Evolutionary conservation across 176 grass and related monocot genomes (phyloP), one percentile per base, ranked within the genome.

Genomic region (Pontederia paniculata): DNA sequence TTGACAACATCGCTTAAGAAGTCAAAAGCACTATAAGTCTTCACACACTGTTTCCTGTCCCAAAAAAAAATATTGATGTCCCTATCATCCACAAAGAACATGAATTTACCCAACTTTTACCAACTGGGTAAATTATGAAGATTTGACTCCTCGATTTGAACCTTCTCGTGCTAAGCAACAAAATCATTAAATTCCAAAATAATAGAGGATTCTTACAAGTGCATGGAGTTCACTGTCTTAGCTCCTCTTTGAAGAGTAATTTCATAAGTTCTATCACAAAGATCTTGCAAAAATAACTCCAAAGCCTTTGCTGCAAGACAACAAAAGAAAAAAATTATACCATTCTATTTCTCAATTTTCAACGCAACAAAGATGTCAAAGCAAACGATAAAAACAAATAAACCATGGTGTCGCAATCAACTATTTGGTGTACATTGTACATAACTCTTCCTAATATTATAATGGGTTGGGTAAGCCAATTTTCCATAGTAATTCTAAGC

Each of bases 211-310:
- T 58, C 94, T 93, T 73, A 98, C 94, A 98, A 65, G 63, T 98
- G 94, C 52, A 81, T 84, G 56, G 94, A 88, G 82, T 89, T 93
- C 73, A 98, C 50, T 70, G 94, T 98, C 75, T 98, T 98, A 67
- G 85, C 86, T 44, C 94, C 87, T 61, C 94, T 98, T 79, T 98
- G 80, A 70, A 98, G 94, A 67, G 94, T 98, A 77, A 98, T 88
- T 81, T 80, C 67, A n/a, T 97, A 97, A 43, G 91, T 90, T 46
- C 70, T 80, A n/a, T 98, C 87, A 70, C 89, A 88, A 65, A 98
- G 77, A 79, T 98, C 94, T 88, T 98, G 94, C 73, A 98, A 67
- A 84, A 98, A 98, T 67, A 98, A 77, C 80, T 98, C 94, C 80
- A 98, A 82, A 59, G 94, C 87, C 69, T 88, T 88, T 2, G 94